Percentiles rank a stretch among this genome's conserved stretches.
phyloP scores from a whole-genome alignment of 805 yeast genomes.

The Pichia eremophila region DNA sequence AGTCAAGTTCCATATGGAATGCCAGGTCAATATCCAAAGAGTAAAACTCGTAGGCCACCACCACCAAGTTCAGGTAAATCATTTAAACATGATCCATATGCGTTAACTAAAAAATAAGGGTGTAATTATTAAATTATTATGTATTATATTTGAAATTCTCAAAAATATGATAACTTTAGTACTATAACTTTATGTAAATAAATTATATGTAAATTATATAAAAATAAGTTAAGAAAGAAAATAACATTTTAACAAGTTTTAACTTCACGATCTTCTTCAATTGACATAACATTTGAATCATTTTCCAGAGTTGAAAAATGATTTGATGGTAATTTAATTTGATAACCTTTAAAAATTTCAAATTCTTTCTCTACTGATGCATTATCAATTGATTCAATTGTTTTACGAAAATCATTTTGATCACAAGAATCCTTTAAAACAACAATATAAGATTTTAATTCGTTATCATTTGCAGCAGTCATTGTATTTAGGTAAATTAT shows the following conservation, averaged over 20 bases:
- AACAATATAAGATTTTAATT: background rate
- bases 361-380: background rate
- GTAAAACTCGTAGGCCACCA: slow-evolving; percentile 9
- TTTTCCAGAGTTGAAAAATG: slow-evolving; percentile 38
- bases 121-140: no score
- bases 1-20: no score
- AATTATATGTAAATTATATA: background rate
- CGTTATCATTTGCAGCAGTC: background rate
- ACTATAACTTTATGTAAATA: no score
- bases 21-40: slow-evolving; percentile 1
- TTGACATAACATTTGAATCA: slow-evolving; percentile 43
- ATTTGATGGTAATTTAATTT: slow-evolving; percentile 46
- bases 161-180: no score
- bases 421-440: background rate
- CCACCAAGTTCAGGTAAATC: slow-evolving; percentile 12
- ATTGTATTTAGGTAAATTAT: background rate
- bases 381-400: background rate
- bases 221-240: no score
- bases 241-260: no score
- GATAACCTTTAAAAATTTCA: slow-evolving; percentile 48
- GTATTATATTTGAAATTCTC: no score
- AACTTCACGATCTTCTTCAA: slow-evolving; percentile 66
- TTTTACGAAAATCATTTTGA: slow-evolving; percentile 5
- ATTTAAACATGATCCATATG: slow-evolving; percentile 19
- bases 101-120: slow-evolving; percentile 11